Evolutionary conservation across 768 basidiomycete species (phyloP), one percentile per base, ranked within the genome.

Genomic region (Thelephora ganbajun): DNA sequence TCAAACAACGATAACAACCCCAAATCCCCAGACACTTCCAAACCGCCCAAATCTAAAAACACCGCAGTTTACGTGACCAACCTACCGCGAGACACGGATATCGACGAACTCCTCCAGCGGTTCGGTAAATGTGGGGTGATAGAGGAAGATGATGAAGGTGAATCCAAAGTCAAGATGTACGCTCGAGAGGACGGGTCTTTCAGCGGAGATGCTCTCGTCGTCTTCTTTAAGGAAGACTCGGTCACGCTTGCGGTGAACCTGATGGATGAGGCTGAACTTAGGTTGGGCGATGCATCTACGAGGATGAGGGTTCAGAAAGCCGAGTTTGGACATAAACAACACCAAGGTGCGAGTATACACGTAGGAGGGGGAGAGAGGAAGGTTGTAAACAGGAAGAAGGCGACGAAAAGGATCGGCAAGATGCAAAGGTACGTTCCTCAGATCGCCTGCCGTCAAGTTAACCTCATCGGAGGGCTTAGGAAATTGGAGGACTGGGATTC

Each of bases 141-240:
- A 46, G 83, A 97, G 60, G 89, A 94, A 58, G 91, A 90, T 52
- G 83, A 92, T 55, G 69, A 80, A n/a, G 92, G 88, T 2, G 77
- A 88, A 49, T 81, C 83, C n/a, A 89, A 93, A 59, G 76, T 98
- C 61, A 99, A 99, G 70, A 72, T 98, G 69, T 99, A 99, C 63
- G 84, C 86, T 42, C 78, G 77, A 50, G 89, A 88, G 5, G 77
- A 87, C 51, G 92, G 93, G 33, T 60, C 73, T 20, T 96, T 97
- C 64, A 96, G 77, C 55, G 94, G 96, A 35, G 94, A 98, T 54
- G 94, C 92, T 2, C 66, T 98, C 53, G 82, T 99, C 49, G 91
- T 97, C 33, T 99, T 87, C 64, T 94, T 97, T 72, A 96, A 96
- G 63, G 91, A 94, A 61, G 93, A 91, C 51, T 89, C 85, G n/a